phyloP scores from a whole-genome alignment of 805 yeast species.

The Nakazawaea pomicola region DNA sequence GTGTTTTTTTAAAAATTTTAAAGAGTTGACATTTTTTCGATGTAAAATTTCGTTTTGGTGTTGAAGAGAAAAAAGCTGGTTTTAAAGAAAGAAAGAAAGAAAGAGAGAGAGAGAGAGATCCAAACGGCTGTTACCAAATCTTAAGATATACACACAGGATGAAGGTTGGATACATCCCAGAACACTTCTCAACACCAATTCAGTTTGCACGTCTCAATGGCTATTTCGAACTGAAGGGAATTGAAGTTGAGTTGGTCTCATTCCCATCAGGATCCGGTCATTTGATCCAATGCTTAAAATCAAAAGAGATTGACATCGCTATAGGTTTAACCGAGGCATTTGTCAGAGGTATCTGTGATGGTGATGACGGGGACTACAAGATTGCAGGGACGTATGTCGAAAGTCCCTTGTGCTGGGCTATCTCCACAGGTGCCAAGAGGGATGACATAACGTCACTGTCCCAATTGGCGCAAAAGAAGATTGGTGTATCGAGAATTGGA shows the following conservation, averaged over 20 bases:
- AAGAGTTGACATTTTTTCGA: too few relatives aligned
- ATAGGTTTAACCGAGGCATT: slow-evolving; percentile 91
- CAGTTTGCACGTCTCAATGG: slow-evolving; percentile 63
- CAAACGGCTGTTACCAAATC: neutral
- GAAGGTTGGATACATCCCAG: slow-evolving; percentile 82
- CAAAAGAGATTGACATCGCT: slow-evolving; percentile 66
- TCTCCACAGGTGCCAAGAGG: slow-evolving; percentile 68
- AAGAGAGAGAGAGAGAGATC: too few relatives aligned
- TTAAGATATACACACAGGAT: slow-evolving; percentile 17
- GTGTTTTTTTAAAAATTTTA: neutral
- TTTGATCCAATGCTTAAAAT: slow-evolving; percentile 66
- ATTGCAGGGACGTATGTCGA: slow-evolving; percentile 79
- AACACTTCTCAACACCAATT: slow-evolving; percentile 87
- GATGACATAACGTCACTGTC: slow-evolving; percentile 44
- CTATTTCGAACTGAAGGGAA: slow-evolving; percentile 41
- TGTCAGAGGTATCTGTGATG: slow-evolving; percentile 75
- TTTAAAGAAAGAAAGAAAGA: neutral
- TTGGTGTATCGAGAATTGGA: slow-evolving; percentile 85
- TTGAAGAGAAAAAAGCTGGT: neutral
- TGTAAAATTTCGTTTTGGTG: neutral
- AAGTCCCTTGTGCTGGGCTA: slow-evolving; percentile 88
- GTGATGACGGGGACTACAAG: slow-evolving; percentile 52
- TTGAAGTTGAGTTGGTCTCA: slow-evolving; percentile 59
- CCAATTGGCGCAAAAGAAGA: slow-evolving; percentile 54
- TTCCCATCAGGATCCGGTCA: slow-evolving; percentile 89